Base-by-base conservation (phyloP, 345 rosid species). In the Anastatica hierochuntica region DNA sequence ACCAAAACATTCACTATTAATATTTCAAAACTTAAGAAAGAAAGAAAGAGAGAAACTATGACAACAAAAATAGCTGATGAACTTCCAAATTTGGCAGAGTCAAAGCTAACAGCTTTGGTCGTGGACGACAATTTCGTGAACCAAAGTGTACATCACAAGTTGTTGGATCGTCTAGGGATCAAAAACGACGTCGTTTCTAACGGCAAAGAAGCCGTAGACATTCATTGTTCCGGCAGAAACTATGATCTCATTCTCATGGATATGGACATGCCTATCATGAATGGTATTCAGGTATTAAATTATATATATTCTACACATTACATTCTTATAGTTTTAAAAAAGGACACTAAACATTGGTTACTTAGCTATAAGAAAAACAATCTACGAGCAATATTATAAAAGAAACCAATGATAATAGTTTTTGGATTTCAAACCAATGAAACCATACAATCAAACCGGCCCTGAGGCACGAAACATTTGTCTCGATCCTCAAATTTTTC, bases 191-290 rank as follows among this genome's bases (percentile, higher is more conserved):
- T 62, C 1, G 90, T 73, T 2, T 40, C 2, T 1, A 81, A 85
- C 10, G 97, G 97, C 7, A 73, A 83, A 57, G 85, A 85, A 64
- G 95, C 95, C 1, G 72, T 89, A 1, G 94, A 81, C 6, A 63
- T 70, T 16, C 80, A 83, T 48, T 67, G 53, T 19, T 71, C 84
- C 0, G 95, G 95, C 10, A 69, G 62, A 43, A 57, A 24, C 20
- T 89, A 85, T 50, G 84, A 89, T 58, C 77, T 89, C 40, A 85
- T 89, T 53, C 70, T 89, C 35, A 89, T 89, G 97, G 97, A 89
- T 39, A 69, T 68, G 76, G 95, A 89, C 18, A 90, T 90, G 97
- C 97, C 95, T 5, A 9, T 83, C 62, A 80, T 86, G 94, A 77
- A 86, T 36, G 97, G 95, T 59, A 66, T 82, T 30, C 73, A 81